These are phyloP conservation scores for Globisporangium iwayamae DNA, from an alignment of 352 stramenopile genomes.

Conservation along the genomic window DNA sequence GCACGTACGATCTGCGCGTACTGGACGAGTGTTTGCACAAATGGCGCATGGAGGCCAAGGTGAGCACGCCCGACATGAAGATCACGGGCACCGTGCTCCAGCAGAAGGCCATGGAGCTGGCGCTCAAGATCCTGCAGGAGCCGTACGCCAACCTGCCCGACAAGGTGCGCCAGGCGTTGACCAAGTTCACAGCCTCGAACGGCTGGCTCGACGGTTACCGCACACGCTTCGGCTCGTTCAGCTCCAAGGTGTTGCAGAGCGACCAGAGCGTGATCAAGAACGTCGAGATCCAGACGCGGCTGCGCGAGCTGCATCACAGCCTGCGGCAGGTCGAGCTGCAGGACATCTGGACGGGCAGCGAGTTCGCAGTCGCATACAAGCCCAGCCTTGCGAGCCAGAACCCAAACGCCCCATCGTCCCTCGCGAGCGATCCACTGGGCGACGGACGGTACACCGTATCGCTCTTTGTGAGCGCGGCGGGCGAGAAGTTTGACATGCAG, in stretches of 20 bases:
- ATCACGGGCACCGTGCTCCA: slow-evolving; percentile 79
- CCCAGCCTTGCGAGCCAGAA: slow-evolving; percentile 18
- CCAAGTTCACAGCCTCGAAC: slow-evolving; percentile 80
- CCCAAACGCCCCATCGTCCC: not conserved
- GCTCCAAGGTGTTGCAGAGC: slow-evolving; percentile 57
- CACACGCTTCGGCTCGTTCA: slow-evolving; percentile 81
- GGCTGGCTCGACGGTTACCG: slow-evolving; percentile 85
- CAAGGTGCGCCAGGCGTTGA: slow-evolving; percentile 66
- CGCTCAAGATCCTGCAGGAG: slow-evolving; percentile 71
- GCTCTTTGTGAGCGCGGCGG: slow-evolving; percentile 72
- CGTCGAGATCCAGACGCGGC: slow-evolving; percentile 80
- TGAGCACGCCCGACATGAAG: slow-evolving; percentile 74
- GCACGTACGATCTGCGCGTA: slow-evolving; percentile 76
- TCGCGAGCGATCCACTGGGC: slow-evolving; percentile 3
- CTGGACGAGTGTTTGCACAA: slow-evolving; percentile 85
- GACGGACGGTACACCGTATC: slow-evolving; percentile 63
- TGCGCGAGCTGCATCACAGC: slow-evolving; percentile 77
- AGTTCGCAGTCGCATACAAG: slow-evolving; percentile 74
- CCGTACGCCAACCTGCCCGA: slow-evolving; percentile 65
- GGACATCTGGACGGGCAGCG: slow-evolving; percentile 76
- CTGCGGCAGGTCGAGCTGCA: slow-evolving; percentile 55
- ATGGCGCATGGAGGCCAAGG: slow-evolving; percentile 84
- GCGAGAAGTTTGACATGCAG: slow-evolving; percentile 81
- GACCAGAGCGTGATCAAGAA: slow-evolving; percentile 75
- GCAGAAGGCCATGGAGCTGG: slow-evolving; percentile 81